Percentiles rank a stretch among this genome's conserved stretches.
Evolutionary conservation across 2,329 filamentous ascomycete species (phyloP).

Genomic region (Pestalotiopsis fici): DNA sequence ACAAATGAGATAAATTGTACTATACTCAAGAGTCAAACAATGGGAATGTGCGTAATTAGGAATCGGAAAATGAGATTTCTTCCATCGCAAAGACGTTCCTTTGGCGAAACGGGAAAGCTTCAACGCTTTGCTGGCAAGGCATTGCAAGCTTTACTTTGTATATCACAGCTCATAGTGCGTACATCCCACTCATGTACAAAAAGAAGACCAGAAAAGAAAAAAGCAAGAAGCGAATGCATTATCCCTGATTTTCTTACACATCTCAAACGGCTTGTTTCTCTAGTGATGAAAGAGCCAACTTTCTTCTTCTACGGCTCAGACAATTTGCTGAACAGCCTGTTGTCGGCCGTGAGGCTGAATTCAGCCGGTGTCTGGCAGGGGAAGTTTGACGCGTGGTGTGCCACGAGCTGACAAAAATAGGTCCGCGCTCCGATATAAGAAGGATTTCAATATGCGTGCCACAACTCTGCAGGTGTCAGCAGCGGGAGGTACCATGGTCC

Average conservation of each 20-base stretch:
- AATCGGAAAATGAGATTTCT: neutral
- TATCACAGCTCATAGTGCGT: neutral
- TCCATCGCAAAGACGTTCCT: neutral
- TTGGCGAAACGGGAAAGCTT: neutral
- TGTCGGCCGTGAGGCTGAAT: neutral
- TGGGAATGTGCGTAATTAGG: neutral
- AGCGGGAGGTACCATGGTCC: neutral
- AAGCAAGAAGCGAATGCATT: no score
- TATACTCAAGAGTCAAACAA: neutral
- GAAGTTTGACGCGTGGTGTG: neutral
- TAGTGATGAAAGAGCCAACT: neutral
- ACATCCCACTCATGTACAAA: neutral
- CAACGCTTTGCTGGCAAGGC: neutral
- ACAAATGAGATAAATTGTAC: slow-evolving; percentile 6
- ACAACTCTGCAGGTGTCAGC: neutral
- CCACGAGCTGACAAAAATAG: neutral
- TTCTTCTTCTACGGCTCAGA: neutral
- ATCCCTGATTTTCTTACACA: no score
- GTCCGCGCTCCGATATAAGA: neutral
- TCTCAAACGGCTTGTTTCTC: no score
- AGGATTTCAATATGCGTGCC: neutral
- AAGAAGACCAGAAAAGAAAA: no score
- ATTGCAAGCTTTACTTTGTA: neutral
- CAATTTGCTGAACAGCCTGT: neutral
- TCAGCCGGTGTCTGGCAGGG: neutral